Base-by-base conservation (phyloP, 441 rosid genomes). In the Gossypium aridum region DNA sequence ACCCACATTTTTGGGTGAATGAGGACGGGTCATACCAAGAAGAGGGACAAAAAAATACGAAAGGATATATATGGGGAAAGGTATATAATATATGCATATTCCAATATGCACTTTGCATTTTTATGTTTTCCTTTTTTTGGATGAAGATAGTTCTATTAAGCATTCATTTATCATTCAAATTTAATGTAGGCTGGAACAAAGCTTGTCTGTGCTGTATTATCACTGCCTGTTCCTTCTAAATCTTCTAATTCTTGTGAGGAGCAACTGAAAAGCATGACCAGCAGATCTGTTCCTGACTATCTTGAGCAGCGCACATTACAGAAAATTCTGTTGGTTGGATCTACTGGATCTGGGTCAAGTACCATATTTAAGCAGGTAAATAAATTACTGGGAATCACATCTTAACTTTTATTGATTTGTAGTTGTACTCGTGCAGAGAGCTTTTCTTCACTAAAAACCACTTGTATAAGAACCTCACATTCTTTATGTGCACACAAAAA, bases 1-100 rank as follows among this genome's bases (percentile, higher is more conserved):
- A 92, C 62, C 97, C 98, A 2, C 97, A 92, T 83, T 93, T 90
- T 81, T 96, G 98, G 99, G 97, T 93, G 77, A 89, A 85, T 59
- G 97, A 90, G 67, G 99, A 96, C 81, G 99, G 99, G 8, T 93
- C 91, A 10, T 96, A 90, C 82, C 85, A 75, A 82, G 98, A 93
- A 82, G 99, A 93, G 85, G 99, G 99, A 53, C 99, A 96, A 81
- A 96, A 80, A 83, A 90, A 93, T 78, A 85, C 90, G 12, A 90
- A 86, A 73, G 98, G 97, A 75, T 80, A 84, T 76, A 90, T 95
- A 77, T 96, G 99, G 99, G 95, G 97, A 68, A 96, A 91, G 91
- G 99, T 96, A 88, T 69, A 72, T 63, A 31, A 59, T 31, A 5
- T 26, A 34, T 78, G 70, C 70, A 2, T 59, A 6, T 56, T 51